Conservation (phyloP, 768 basidiomycete genomes). For the Guyanaporus albipodus region DNA sequence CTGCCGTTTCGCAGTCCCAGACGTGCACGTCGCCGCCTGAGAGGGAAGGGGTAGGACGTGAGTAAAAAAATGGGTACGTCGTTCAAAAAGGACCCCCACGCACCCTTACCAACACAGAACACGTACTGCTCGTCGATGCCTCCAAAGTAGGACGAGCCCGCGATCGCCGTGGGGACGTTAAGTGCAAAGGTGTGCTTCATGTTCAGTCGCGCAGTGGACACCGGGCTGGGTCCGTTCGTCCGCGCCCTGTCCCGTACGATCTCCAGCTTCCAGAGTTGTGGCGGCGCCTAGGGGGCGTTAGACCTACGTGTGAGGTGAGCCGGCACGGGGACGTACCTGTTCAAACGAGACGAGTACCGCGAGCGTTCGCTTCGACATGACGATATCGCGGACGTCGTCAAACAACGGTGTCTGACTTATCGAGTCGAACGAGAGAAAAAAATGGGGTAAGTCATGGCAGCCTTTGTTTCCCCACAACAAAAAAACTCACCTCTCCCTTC, state of each 20-base stretch:
- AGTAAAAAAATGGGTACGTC: too few species aligned
- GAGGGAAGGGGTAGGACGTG: too few species aligned
- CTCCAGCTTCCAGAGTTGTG: slow-evolving; percentile 74
- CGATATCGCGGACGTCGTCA: slow-evolving; percentile 51
- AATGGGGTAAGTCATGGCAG: neutral
- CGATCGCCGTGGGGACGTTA: slow-evolving; percentile 61
- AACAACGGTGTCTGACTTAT: slow-evolving; percentile 53
- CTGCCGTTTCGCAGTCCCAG: slow-evolving; percentile 80
- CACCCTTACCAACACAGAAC: slow-evolving; percentile 76
- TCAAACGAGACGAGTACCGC: slow-evolving; percentile 39
- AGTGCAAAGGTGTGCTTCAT: slow-evolving; percentile 66
- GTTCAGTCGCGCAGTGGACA: slow-evolving; percentile 23
- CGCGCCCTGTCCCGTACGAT: slow-evolving; percentile 46
- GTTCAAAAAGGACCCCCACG: too few species aligned
- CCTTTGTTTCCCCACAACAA: neutral
- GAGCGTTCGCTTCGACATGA: slow-evolving; percentile 40
- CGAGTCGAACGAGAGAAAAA: too few species aligned
- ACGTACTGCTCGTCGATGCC: slow-evolving; percentile 75
- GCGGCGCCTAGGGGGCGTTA: slow-evolving; percentile 46
- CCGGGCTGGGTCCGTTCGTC: slow-evolving; percentile 24
- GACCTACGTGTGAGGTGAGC: neutral
- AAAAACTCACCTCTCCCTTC: slow-evolving; percentile 41
- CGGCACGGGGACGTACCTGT: slow-evolving; percentile 12
- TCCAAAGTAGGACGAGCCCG: slow-evolving; percentile 78
- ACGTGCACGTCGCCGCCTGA: slow-evolving; percentile 78